phyloP scores from a whole-genome alignment of 2,329 filamentous ascomycete genomes.

The Drechslera avenae region DNA sequence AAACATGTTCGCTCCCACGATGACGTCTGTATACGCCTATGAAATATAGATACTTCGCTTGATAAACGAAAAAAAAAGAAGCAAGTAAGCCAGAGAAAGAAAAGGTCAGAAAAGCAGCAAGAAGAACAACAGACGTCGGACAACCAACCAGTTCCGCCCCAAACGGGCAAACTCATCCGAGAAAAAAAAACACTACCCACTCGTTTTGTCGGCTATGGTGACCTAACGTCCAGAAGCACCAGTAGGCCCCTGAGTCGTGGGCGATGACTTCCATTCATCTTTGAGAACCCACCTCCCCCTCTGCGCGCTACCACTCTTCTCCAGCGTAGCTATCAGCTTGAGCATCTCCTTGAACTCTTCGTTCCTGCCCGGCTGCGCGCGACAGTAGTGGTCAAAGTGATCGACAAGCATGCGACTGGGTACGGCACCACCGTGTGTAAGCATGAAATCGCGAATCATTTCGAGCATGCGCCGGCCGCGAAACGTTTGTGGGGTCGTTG shows the following conservation, averaged over 20 bases:
- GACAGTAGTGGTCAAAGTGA: conserved; percentile 84
- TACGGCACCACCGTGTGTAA: conserved; percentile 75
- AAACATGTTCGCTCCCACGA: too few species aligned
- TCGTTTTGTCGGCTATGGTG: neutral
- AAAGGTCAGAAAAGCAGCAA: too few species aligned
- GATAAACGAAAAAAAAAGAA: too few species aligned
- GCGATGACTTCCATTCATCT: conserved; percentile 53
- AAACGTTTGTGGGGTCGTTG: conserved; percentile 31
- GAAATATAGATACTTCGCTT: too few species aligned
- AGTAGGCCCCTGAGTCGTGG: neutral
- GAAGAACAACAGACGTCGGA: too few species aligned
- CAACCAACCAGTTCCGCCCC: too few species aligned
- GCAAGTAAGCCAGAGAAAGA: too few species aligned
- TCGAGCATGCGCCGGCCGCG: conserved; percentile 53
- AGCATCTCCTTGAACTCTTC: conserved; percentile 83
- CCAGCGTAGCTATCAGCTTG: conserved; percentile 73
- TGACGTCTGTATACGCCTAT: too few species aligned
- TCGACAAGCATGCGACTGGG: conserved; percentile 86
- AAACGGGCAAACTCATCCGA: too few species aligned
- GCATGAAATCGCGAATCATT: conserved; percentile 77
- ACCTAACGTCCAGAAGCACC: neutral
- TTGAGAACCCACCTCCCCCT: conserved; percentile 64
- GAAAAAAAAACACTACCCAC: neutral
- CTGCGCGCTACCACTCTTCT: conserved; percentile 58
- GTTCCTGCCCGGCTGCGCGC: conserved; percentile 65